A percentile compares a stretch with the other conserved stretches of the same genome.
These are phyloP conservation scores for Thecaphora frezii DNA, from an alignment of 1,284 basidiomycete species.

Conservation along the genomic window DNA sequence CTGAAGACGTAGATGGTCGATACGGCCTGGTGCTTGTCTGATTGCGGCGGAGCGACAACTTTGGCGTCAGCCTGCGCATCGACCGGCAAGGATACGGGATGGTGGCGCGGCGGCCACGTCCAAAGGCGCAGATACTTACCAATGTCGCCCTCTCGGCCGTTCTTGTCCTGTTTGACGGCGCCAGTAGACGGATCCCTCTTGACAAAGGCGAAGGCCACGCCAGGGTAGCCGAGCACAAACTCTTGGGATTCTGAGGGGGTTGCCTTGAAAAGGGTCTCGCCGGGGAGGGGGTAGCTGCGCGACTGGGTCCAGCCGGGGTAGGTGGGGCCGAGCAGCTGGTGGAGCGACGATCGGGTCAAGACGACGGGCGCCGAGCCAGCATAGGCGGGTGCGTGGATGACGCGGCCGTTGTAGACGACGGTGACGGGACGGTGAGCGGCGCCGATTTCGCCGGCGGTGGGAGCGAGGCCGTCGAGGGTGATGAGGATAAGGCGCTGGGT, in stretches of 20 bases:
- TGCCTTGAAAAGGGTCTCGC: constrained; percentile 4
- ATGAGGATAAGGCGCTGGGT: constrained; percentile 32
- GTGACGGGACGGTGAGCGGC: constrained; percentile 27
- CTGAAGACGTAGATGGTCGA: constrained; percentile 33
- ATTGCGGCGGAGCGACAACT: background rate
- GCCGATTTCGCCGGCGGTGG: background rate
- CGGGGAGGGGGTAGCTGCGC: constrained; percentile 3
- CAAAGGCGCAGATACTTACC: no score
- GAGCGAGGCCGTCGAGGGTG: constrained; percentile 29
- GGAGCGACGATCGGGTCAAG: constrained; percentile 33
- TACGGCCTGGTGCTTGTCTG: constrained; percentile 32
- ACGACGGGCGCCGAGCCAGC: constrained; percentile 8
- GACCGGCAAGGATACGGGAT: no score
- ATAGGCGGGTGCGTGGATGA: constrained; percentile 16
- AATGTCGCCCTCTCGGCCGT: background rate
- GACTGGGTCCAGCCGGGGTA: constrained; percentile 24
- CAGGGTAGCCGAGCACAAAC: constrained; percentile 31
- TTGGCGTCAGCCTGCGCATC: no score
- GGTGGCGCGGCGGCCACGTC: no score
- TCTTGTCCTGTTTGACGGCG: background rate
- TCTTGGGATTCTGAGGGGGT: constrained; percentile 2
- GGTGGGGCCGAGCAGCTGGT: constrained; percentile 36
- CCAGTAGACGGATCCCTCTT: constrained; percentile 10
- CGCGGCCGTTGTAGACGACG: constrained; percentile 29
- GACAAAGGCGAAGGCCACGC: constrained; percentile 30